Percentiles rank a stretch among this genome's conserved stretches.
These are phyloP conservation scores for Xerocomellus chrysenteron DNA, from an alignment of 768 basidiomycete species.

Conservation along the genomic window DNA sequence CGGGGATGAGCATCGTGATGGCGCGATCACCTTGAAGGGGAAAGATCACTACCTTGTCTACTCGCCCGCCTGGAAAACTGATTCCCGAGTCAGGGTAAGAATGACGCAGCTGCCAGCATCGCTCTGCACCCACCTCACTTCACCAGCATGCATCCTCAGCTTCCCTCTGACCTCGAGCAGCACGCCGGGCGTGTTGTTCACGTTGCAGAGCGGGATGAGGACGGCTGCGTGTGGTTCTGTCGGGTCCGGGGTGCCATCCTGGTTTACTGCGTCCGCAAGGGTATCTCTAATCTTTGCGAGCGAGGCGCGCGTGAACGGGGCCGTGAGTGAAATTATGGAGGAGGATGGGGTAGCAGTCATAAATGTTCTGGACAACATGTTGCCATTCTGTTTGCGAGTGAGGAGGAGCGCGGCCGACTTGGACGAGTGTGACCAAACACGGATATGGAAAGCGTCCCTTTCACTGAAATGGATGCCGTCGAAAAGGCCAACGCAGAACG, in stretches of 20 bases:
- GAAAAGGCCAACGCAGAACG: conserved; percentile 74
- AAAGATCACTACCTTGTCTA: conserved; percentile 52
- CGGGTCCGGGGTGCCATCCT: conserved; percentile 17
- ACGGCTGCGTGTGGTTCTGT: conserved; percentile 60
- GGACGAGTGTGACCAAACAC: too few relatives aligned
- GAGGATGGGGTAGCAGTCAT: conserved; percentile 13
- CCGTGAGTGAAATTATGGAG: conserved; percentile 31
- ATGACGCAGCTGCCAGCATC: neutral
- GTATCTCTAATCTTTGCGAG: conserved; percentile 32
- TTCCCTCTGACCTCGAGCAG: conserved; percentile 69
- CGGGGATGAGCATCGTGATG: conserved; percentile 1
- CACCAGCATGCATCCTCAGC: conserved; percentile 72
- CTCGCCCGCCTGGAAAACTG: conserved; percentile 76
- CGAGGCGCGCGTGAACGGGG: conserved; percentile 38
- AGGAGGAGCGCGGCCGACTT: too few relatives aligned
- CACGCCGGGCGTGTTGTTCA: conserved; percentile 61
- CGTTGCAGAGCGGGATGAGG: conserved; percentile 76
- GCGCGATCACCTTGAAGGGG: neutral
- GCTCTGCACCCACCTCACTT: conserved; percentile 60
- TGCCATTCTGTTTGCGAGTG: conserved; percentile 16
- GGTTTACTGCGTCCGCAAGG: conserved; percentile 20
- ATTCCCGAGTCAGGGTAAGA: neutral
- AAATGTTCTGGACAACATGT: conserved; percentile 30
- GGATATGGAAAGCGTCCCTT: conserved; percentile 3
- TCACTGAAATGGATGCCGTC: conserved; percentile 65